Base-by-base conservation (phyloP, 1,284 basidiomycete species). In the Austropuccinia psidii region DNA sequence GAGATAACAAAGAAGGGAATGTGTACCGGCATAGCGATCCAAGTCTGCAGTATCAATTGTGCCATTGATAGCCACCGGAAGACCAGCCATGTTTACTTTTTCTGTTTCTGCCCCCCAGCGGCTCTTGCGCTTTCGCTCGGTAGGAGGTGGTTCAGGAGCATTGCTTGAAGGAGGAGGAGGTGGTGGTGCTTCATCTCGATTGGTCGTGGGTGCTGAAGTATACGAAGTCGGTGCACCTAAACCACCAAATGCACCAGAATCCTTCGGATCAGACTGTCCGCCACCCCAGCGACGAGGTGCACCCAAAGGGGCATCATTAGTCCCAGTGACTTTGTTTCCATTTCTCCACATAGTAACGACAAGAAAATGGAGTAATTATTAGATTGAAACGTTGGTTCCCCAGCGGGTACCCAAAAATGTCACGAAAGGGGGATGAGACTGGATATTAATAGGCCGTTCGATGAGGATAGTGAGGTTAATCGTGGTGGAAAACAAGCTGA, bases 61-160 rank as follows among this genome's bases (percentile, higher is more conserved):
- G 70, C 92, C 91, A 77, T 72, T 72, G 31, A 98, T 93, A 67
- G 92, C 91, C 60, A 91, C 93, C 15, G 94, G 94, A 73, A 96
- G 82, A 72, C 91, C 92, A 73, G 91, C 90, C 66, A 74, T 62
- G 39, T 58, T 72, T 29, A 72, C 68, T 62, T 72, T 72, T 81
- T 92, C 91, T 75, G 86, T 87, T n/a, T 81, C 83, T 78, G 95
- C 92, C 78, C 94, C 94, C 93, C 93, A 97, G 76, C 93, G 90
- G 78, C 92, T 95, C 78, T 91, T 89, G 77, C 93, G 87, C 83
- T 96, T 96, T 43, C 68, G 41, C 21, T 72, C 68, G 13, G 68
- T 62, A 24, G 68, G 68, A 15, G 68, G 68, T 54, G 61, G 57
- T 21, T 55, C 57, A 19, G 68, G 57, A 13, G 45, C 47, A 35